phyloP scores from a whole-genome alignment of 176 grass and related monocot genomes.

The Oryza nivara region DNA sequence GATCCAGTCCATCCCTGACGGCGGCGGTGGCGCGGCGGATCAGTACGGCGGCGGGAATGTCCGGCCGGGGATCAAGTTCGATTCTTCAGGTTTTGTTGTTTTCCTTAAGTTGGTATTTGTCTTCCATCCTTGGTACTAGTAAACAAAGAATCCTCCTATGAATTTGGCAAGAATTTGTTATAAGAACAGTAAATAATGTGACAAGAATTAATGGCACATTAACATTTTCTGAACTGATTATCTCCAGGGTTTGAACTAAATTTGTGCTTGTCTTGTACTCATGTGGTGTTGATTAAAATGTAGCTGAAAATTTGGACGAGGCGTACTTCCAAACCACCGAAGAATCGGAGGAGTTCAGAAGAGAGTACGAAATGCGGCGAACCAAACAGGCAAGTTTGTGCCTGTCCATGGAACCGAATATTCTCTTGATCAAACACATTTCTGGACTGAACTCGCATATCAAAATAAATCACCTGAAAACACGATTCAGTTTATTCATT shows the following conservation, averaged over 20 bases:
- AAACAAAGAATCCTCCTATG: neutral
- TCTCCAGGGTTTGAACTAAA: neutral
- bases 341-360: constrained; percentile 70
- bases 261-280: neutral
- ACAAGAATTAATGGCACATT: neutral
- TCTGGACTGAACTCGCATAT: neutral
- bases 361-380: constrained; percentile 83
- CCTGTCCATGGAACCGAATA: neutral
- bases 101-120: neutral
- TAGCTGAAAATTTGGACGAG: constrained; percentile 49
- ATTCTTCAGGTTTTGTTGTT: constrained; percentile 58
- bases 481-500: neutral
- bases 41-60: constrained; percentile 50
- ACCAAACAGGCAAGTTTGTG: constrained; percentile 66
- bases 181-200: neutral
- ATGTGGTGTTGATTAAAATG: neutral
- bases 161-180: neutral
- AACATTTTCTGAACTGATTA: neutral
- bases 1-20: constrained; percentile 73
- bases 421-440: neutral
- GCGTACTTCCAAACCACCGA: constrained; percentile 73
- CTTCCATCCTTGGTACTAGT: neutral
- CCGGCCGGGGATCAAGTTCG: constrained; percentile 64
- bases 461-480: neutral
- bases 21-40: constrained; percentile 24